Evolutionary conservation across 306 rosid species (phyloP), one percentile per base, ranked within the genome.

Genomic region (Malus asiatica): DNA sequence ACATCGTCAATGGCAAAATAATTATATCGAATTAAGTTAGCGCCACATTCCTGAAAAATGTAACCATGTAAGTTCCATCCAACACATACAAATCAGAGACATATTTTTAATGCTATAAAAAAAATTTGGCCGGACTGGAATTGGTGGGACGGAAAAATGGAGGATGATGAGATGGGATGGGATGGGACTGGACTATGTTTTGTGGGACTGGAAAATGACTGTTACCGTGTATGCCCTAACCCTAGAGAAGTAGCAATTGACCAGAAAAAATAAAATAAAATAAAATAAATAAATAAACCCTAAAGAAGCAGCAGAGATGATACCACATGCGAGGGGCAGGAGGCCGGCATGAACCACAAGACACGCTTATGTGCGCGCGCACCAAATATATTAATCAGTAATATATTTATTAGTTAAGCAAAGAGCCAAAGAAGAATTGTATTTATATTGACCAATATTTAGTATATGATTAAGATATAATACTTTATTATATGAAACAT

Each of bases 291-390:
- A 33, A 35, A 38, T 0, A 7, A 51, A 51, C 55, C 55, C 55
- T 48, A 48, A 55, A 30, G 33, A 53, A 27, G 61, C 4, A 45
- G 76, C 16, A 77, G 61, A 73, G 61, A 67, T 72, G 83, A 76
- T 79, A 44, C 74, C 87, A 81, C 87, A 84, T 82, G 88, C 48
- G 25, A 66, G 75, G 64, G 81, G 83, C 89, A 87, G 40, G 76
- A 71, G 75, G 75, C 84, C 87, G 83, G 93, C 97, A 86, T 71
- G 84, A 22, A 79, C 82, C 97, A 78, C 46, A 81, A 86, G 89
- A 89, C 93, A 89, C 88, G 93, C 90, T 55, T 79, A 79, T 83
- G 86, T 85, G 89, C 73, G 75, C 77, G 46, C 83, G 87, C 95
- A 88, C 87, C 87, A 73, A 32, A 32, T 64, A 32, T 63, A 22